Percentiles rank a stretch among this genome's conserved stretches.
phyloP scores from a whole-genome alignment of 495 filamentous ascomycete genomes.

The Penicilliopsis zonata region DNA sequence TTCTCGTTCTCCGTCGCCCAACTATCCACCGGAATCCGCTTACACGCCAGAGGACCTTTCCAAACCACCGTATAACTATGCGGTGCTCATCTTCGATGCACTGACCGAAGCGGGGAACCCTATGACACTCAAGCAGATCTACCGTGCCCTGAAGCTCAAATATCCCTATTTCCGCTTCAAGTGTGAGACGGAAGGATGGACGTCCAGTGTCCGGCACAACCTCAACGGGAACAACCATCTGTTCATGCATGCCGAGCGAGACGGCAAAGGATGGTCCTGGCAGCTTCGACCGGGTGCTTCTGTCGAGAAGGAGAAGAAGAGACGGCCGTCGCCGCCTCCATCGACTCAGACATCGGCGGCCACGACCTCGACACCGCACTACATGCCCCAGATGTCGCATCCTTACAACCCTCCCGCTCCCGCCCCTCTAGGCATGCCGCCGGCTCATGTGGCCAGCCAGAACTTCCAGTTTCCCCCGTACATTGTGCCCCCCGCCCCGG shows the following conservation, averaged over 20 bases:
- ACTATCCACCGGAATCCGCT: slow-evolving; percentile 59
- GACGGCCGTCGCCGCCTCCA: slow-evolving; percentile 43
- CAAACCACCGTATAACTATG: slow-evolving; percentile 80
- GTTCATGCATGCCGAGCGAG: slow-evolving; percentile 72
- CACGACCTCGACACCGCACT: slow-evolving; percentile 25
- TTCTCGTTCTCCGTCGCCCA: slow-evolving; percentile 57
- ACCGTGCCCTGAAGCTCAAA: slow-evolving; percentile 72
- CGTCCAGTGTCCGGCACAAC: slow-evolving; percentile 94
- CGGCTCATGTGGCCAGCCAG: slow-evolving; percentile 22
- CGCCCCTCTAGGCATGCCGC: slow-evolving; percentile 16
- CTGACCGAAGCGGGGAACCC: slow-evolving; percentile 57
- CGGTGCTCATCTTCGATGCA: slow-evolving; percentile 82
- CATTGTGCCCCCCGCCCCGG: slow-evolving; percentile 19
- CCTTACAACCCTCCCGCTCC: slow-evolving; percentile 21
- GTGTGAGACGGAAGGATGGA: slow-evolving; percentile 77
- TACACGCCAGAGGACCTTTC: slow-evolving; percentile 75
- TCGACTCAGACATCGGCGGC: slow-evolving; percentile 23
- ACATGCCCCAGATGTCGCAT: slow-evolving; percentile 28
- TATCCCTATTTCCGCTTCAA: slow-evolving; percentile 87
- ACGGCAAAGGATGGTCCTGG: slow-evolving; percentile 64
- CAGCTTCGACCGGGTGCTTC: slow-evolving; percentile 48
- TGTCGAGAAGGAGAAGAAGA: slow-evolving; percentile 61
- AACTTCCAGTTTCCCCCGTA: slow-evolving; percentile 35
- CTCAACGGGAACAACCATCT: slow-evolving; percentile 71
- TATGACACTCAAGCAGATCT: slow-evolving; percentile 87